Base-by-base conservation (phyloP, 176 grass and related monocot genomes). In the Stipa capillata region DNA sequence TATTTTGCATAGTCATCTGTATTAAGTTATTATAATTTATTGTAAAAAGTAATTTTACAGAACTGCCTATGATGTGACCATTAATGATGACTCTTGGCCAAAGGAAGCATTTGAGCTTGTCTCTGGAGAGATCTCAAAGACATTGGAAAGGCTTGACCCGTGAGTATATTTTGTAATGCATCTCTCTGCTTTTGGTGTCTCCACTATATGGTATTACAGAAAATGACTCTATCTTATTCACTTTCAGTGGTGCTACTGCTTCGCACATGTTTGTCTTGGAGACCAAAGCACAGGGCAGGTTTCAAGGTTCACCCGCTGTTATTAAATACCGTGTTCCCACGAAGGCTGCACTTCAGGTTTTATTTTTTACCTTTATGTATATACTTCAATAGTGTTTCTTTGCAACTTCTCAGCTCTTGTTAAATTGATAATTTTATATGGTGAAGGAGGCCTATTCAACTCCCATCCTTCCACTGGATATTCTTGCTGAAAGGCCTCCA, bases 21-120 rank as follows among this genome's bases (percentile, higher is more conserved):
- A 31, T 33, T 9, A 27, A 21, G 45, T 8, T 77, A 29, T 21
- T 55, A 18, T 20, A 20, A 67, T n/a, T 72, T 51, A 59, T 62
- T 57, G 7, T n/a, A n/a, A n/a, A n/a, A n/a, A n/a, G n/a, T 42
- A 35, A 17, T 41, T 51, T 6, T 94, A 11, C 61, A 99, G 96
- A 76, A 99, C 92, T 89, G 96, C 96, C n/a, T 99, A 99, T 86
- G 92, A 99, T 79, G 88, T 99, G 78, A 82, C 47, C 74, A 80
- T 99, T 54, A 95, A 85, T 36, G 96, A 99, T 24, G 96, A 95
- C 87, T 87, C 82, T 72, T 99, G 96, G 96, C 85, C 92, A n/a
- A 73, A 85, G 33, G 90, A 94, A 78, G 79, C 54, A 0, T 98
- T 98, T 83, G 90, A 93, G 65, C 76, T 92, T 55, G 64, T 94